Evolutionary conservation across 345 rosid genomes (phyloP).

Genomic region (Acer saccharum): DNA sequence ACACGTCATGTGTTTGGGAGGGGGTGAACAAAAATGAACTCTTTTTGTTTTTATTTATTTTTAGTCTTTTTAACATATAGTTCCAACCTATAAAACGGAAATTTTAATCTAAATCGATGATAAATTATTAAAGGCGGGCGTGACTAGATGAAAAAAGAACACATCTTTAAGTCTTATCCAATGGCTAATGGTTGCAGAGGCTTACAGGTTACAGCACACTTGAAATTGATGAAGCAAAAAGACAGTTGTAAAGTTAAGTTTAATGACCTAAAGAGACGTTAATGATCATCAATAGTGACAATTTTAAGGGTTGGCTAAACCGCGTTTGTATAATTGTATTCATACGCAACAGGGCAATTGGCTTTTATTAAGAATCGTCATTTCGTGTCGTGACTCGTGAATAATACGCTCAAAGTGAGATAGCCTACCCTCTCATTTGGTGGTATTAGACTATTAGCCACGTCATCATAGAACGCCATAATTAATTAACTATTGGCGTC

Average conservation of each 20-base stretch:
- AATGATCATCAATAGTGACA: not conserved
- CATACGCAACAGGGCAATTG: not conserved
- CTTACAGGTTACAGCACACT: not conserved
- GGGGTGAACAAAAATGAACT: no score
- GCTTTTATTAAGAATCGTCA: no score
- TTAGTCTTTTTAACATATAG: no score
- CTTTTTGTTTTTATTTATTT: no score
- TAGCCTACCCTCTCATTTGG: no score
- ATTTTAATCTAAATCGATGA: not conserved
- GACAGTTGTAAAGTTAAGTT: conserved; percentile 4
- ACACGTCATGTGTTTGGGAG: no score
- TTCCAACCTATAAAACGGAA: not conserved
- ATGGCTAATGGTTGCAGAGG: not conserved
- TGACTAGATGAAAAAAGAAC: not conserved
- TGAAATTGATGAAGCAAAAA: no score
- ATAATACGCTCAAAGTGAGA: no score
- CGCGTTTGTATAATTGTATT: not conserved
- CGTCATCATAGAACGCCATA: not conserved
- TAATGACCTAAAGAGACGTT: not conserved
- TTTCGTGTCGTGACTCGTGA: no score
- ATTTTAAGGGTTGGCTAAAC: not conserved
- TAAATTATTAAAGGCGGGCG: not conserved
- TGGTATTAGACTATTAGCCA: not conserved
- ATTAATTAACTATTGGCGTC: not conserved
- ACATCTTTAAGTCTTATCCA: not conserved